These are phyloP conservation scores for Aspergillus bertholletiae DNA, from an alignment of 495 filamentous ascomycete species.

Conservation along the genomic window DNA sequence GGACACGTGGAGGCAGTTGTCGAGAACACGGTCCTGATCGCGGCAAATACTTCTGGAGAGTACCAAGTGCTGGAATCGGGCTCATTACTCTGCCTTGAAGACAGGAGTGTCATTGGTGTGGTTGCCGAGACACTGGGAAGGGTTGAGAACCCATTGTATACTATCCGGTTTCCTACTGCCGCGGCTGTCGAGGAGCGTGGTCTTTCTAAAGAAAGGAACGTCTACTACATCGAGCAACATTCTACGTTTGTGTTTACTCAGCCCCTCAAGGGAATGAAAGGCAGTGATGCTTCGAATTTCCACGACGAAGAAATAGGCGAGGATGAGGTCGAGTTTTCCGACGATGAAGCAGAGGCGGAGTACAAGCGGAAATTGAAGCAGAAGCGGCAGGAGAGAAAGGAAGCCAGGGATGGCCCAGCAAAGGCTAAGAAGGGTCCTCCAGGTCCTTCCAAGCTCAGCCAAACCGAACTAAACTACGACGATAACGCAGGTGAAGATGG, in stretches of 20 bases:
- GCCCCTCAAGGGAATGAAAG: constrained; percentile 69
- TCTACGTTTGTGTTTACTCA: constrained; percentile 82
- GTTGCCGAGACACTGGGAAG: constrained; percentile 78
- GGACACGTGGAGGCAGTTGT: constrained; percentile 71
- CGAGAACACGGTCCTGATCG: constrained; percentile 72
- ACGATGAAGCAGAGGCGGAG: constrained; percentile 89
- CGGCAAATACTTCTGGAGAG: constrained; percentile 73
- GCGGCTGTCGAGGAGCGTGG: constrained; percentile 63
- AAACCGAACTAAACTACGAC: constrained; percentile 53
- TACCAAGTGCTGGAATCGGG: constrained; percentile 78
- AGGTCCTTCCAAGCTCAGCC: constrained; percentile 38
- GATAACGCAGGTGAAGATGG: constrained; percentile 48
- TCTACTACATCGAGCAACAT: constrained; percentile 75
- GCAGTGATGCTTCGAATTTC: constrained; percentile 88
- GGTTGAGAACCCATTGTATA: constrained; percentile 79
- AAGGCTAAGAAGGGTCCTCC: constrained; percentile 30
- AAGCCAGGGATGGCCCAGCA: constrained; percentile 31
- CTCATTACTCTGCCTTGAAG: constrained; percentile 77
- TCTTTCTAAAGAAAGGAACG: constrained; percentile 56
- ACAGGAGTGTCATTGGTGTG: constrained; percentile 71
- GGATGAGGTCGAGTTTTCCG: constrained; percentile 89
- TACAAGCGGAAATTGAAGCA: constrained; percentile 69
- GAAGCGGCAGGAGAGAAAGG: constrained; percentile 48
- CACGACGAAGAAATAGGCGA: constrained; percentile 88
- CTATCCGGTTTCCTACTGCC: constrained; percentile 62